Evolutionary conservation across 1,284 basidiomycete species (phyloP).

Genomic region (Malassezia cuniculi): DNA sequence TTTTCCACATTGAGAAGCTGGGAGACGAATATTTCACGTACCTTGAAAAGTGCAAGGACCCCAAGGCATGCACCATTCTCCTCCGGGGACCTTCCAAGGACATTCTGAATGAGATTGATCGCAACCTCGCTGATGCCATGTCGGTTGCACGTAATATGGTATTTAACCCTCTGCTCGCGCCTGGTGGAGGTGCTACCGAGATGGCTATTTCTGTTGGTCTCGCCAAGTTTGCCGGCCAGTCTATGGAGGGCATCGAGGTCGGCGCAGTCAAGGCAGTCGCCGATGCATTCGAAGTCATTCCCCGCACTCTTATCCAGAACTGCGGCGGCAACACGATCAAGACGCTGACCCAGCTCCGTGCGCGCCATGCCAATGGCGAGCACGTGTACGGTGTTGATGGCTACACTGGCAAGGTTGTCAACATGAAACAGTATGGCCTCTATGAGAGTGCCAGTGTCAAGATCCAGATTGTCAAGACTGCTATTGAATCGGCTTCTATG

Average conservation of each 20-base stretch:
- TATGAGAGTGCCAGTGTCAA: constrained; percentile 94
- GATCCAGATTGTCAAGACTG: constrained; percentile 93
- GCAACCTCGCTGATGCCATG: constrained; percentile 96
- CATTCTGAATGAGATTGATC: constrained; percentile 92
- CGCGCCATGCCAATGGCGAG: constrained; percentile 85
- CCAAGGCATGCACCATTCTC: constrained; percentile 95
- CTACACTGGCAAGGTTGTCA: constrained; percentile 81
- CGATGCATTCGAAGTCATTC: constrained; percentile 95
- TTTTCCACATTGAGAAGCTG: constrained; percentile 92
- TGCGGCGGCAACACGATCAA: constrained; percentile 87
- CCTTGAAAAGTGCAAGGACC: constrained; percentile 77
- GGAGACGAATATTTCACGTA: constrained; percentile 99
- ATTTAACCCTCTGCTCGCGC: constrained; percentile 81
- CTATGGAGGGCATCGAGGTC: constrained; percentile 61
- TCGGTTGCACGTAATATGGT: constrained; percentile 90
- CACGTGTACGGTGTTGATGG: constrained; percentile 86
- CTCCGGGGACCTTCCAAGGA: constrained; percentile 97
- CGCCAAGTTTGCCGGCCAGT: constrained; percentile 62
- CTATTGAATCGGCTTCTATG: constrained; percentile 85
- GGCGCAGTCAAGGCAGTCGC: constrained; percentile 83
- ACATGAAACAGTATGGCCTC: constrained; percentile 87
- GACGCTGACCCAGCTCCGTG: constrained; percentile 71
- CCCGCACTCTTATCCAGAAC: constrained; percentile 87
- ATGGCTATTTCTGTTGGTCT: constrained; percentile 90
- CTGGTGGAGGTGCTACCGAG: constrained; percentile 91